A percentile compares a stretch with the other conserved stretches of the same genome.
Evolutionary conservation across 495 filamentous ascomycete species (phyloP).

Genomic region (Barbatosphaeria neglecta): DNA sequence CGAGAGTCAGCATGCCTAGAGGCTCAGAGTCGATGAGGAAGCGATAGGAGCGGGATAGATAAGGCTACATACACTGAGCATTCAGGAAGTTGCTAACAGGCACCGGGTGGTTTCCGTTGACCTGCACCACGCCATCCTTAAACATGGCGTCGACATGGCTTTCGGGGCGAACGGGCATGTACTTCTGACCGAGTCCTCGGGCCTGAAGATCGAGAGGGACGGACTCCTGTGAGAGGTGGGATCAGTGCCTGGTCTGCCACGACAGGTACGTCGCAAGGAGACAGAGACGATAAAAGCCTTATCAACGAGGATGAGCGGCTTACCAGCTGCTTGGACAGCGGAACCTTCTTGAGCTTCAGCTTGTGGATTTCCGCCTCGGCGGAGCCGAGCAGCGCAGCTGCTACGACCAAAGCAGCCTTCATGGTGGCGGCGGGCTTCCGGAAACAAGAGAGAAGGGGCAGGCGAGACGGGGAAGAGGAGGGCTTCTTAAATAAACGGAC

Average conservation of each 20-base stretch:
- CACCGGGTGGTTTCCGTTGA: constrained; percentile 62
- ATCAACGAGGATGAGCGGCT: constrained; percentile 25
- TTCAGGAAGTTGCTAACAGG: constrained; percentile 97
- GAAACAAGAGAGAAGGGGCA: background rate
- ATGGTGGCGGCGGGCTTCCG: constrained; percentile 41
- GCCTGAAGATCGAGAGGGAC: constrained; percentile 74
- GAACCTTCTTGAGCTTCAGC: constrained; percentile 94
- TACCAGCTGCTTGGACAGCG: constrained; percentile 85
- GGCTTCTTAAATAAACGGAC: no score
- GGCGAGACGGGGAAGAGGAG: background rate
- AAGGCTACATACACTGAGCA: constrained; percentile 71
- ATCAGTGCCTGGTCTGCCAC: constrained; percentile 8
- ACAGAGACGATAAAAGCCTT: no score
- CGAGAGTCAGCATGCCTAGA: background rate
- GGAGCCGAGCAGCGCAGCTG: constrained; percentile 73
- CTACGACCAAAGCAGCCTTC: constrained; percentile 68
- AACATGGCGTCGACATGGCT: constrained; percentile 64
- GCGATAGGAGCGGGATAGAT: background rate
- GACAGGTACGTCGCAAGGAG: no score
- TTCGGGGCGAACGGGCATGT: constrained; percentile 75
- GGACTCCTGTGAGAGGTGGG: constrained; percentile 40
- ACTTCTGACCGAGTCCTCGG: constrained; percentile 75
- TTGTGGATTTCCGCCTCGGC: constrained; percentile 78
- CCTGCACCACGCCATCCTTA: constrained; percentile 57
- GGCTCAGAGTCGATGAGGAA: no score